phyloP scores from a whole-genome alignment of 805 yeast genomes.

The Ogataea dorogensis region DNA sequence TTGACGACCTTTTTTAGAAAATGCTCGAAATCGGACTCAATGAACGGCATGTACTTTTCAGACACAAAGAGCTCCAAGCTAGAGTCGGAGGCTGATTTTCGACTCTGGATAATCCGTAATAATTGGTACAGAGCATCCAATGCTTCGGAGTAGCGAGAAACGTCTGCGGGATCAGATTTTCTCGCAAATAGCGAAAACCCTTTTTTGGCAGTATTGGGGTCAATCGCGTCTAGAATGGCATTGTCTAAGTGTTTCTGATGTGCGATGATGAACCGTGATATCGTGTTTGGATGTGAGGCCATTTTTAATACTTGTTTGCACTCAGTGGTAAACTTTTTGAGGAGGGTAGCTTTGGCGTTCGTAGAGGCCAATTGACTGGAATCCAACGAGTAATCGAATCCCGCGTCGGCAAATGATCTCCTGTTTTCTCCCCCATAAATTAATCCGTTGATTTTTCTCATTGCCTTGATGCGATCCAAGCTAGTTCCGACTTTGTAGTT shows the following conservation, averaged over 20 bases:
- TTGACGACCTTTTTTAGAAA: constrained; percentile 4
- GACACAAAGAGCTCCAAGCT: constrained; percentile 4
- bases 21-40: constrained; percentile 12
- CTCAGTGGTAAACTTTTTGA: constrained; percentile 3
- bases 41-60: constrained; percentile 11
- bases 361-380: neutral
- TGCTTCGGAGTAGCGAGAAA: neutral
- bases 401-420: constrained; percentile 2
- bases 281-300: neutral
- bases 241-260: neutral
- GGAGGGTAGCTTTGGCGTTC: constrained; percentile 1
- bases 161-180: neutral
- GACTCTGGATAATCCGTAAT: neutral
- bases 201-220: neutral
- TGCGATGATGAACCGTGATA: neutral
- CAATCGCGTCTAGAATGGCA: neutral
- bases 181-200: neutral
- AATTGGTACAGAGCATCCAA: neutral
- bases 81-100: neutral
- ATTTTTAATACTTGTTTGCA: neutral
- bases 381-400: neutral
- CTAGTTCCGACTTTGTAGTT: neutral
- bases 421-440: neutral
- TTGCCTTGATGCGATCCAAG: constrained; percentile 3
- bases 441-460: constrained; percentile 5